Conservation (phyloP, 176 grass and related monocot species). For the Rhynchospora breviuscula region DNA sequence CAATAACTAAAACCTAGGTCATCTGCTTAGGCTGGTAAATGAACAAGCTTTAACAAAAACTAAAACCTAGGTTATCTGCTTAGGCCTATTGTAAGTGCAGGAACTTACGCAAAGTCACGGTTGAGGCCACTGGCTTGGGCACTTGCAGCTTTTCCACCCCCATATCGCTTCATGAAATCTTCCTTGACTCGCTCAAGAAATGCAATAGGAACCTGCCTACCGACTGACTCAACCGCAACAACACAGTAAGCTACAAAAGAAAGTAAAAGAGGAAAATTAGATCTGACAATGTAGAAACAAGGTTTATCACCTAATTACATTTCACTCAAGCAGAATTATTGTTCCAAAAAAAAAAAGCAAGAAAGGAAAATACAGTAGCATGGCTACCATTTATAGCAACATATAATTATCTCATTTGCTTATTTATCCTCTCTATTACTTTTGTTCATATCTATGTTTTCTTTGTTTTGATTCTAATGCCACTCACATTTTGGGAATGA, state of each 20-base stretch:
- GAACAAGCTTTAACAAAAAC: background rate
- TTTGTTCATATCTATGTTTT: background rate
- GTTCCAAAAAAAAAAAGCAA: too few relatives aligned
- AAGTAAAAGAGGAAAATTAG: background rate
- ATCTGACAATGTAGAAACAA: background rate
- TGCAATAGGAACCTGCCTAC: conserved; percentile 85
- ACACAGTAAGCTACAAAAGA: conserved; percentile 73
- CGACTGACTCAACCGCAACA: conserved; percentile 84
- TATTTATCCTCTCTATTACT: background rate
- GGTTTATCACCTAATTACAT: background rate
- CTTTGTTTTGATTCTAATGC: background rate
- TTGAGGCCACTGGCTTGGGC: conserved; percentile 72
- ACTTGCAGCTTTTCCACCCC: conserved; percentile 78
- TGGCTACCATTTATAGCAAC: background rate
- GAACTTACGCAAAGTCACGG: conserved; percentile 67
- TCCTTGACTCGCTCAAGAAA: conserved; percentile 90
- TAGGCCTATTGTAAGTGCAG: background rate
- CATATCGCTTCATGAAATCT: conserved; percentile 82
- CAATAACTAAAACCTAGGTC: too few relatives aligned
- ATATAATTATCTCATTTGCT: background rate
- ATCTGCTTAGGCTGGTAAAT: background rate
- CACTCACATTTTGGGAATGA: background rate
- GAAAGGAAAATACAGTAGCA: background rate
- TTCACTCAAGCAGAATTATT: too few relatives aligned
- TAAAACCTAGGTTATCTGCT: background rate